phyloP scores from a whole-genome alignment of 1,284 basidiomycete species.

The Ustilago curta region DNA sequence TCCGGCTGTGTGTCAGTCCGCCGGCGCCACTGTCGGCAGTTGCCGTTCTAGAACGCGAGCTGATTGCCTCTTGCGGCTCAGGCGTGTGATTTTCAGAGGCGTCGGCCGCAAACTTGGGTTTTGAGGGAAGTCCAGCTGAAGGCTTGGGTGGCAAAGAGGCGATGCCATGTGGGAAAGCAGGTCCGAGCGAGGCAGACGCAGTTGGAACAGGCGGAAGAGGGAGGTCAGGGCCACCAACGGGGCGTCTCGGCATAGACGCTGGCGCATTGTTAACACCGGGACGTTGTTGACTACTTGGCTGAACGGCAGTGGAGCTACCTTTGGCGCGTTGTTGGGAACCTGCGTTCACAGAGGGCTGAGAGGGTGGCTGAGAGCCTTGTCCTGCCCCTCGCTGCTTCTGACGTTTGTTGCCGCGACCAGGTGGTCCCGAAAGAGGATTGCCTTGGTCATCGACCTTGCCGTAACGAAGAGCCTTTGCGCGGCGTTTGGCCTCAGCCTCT shows the following conservation, averaged over 20 bases:
- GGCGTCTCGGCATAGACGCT: conserved; percentile 15
- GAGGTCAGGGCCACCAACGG: conserved; percentile 4
- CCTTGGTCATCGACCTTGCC: conserved; percentile 34
- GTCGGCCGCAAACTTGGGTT: conserved; percentile 28
- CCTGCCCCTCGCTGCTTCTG: conserved; percentile 32
- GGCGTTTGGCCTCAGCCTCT: conserved; percentile 77
- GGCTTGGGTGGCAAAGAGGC: conserved; percentile 36
- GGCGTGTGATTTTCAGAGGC: neutral
- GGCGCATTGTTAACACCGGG: conserved; percentile 2
- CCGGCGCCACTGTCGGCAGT: conserved; percentile 14
- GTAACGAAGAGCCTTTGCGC: conserved; percentile 64
- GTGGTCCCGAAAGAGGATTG: conserved; percentile 23
- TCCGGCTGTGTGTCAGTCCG: conserved; percentile 19
- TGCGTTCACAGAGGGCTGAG: conserved; percentile 12
- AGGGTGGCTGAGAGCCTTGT: conserved; percentile 10
- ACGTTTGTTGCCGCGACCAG: conserved; percentile 30
- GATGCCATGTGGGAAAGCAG: conserved; percentile 29
- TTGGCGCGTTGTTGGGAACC: conserved; percentile 1
- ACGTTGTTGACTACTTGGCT: conserved; percentile 11
- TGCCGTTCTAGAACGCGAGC: conserved; percentile 20
- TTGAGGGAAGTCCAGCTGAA: conserved; percentile 30
- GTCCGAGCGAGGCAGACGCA: conserved; percentile 16
- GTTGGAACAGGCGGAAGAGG: conserved; percentile 15
- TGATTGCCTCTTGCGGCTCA: conserved; percentile 1
- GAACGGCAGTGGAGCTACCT: conserved; percentile 3